Evolutionary conservation across 2,329 filamentous ascomycete genomes (phyloP).

Genomic region (Penicillium capsulatum): DNA sequence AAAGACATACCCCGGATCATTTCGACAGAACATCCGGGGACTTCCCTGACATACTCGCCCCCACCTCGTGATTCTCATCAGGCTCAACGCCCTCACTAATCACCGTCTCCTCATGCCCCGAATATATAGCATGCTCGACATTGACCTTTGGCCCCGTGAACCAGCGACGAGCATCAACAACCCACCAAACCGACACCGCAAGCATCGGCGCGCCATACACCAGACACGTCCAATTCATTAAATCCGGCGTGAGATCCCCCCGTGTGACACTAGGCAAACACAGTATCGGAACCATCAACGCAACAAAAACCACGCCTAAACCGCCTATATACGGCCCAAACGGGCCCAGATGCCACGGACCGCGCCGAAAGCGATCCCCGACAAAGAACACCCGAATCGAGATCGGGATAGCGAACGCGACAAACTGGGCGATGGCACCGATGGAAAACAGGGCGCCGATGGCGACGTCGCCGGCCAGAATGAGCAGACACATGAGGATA

Average conservation of each 20-base stretch:
- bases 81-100: conserved; percentile 25
- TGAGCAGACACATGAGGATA: conserved; percentile 57
- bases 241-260: conserved; percentile 46
- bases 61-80: conserved; percentile 3
- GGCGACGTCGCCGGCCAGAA: conserved; percentile 60
- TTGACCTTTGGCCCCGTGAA: conserved; percentile 69
- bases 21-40: too few species aligned
- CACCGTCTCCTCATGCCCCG: conserved; percentile 19
- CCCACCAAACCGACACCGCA: conserved; percentile 58
- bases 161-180: conserved; percentile 61
- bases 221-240: conserved; percentile 67
- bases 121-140: conserved; percentile 50
- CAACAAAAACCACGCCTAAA: conserved; percentile 56
- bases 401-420: conserved; percentile 47
- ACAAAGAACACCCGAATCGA: conserved; percentile 49
- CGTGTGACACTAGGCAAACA: conserved; percentile 60
- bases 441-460: conserved; percentile 68
- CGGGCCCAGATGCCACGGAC: conserved; percentile 65
- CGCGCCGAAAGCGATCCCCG: conserved; percentile 59
- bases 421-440: conserved; percentile 64
- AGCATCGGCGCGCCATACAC: conserved; percentile 64
- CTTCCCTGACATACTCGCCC: not conserved
- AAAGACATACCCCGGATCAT: too few species aligned
- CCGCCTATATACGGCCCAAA: conserved; percentile 56
- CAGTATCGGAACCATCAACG: conserved; percentile 64